Evolutionary conservation across 495 filamentous ascomycete genomes (phyloP), one percentile per base, ranked within the genome.

Genomic region (Oidiodendron maius): DNA sequence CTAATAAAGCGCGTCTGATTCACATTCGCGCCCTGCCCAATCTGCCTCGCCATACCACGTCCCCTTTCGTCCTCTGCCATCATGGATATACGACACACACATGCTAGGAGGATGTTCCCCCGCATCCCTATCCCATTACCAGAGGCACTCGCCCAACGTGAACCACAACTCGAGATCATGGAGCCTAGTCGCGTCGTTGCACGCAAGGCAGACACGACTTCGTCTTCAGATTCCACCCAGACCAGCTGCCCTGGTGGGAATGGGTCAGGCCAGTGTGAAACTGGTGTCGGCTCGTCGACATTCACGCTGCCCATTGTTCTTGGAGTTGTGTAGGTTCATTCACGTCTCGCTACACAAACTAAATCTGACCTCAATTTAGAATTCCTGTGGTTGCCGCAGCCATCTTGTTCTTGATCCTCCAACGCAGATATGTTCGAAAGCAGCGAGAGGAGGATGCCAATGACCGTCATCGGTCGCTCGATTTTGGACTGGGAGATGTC

Each of bases 401-500:
- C 5, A 50, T 82, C 18, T 72, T 87, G 21, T 72, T 96, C 40
- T 50, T 91, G 45, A 84, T 78, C 55, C 72, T 98, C 24, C 89
- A 95, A 58, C 79, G 86, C 12, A 74, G 86, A 61, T 83, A 87
- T 56, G 69, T 86, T 13, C 77, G 78, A 55, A 91, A 78, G 54
- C 77, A 90, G 50, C 72, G 75, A 50, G 69, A 69, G 34, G 93
- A 98, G 70, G 93, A 98, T 64, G 72, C 75, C 24, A 80, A 86
- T 51, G 91, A 96, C 61, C 86, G 87, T 56, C 87, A 94, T 64
- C 94, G 84, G 60, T 95, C 89, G 2, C 77, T 97, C 60, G 93
- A 98, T 63, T 98, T 97, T 62, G 93, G 93, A 23, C 66, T 96
- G 63, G 87, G 78, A 10, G 72, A 71, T 3, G 56, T 61, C 16